These are phyloP conservation scores for Amaranthus tricolor DNA, from an alignment of 179 eudicot genomes.

Conservation along the genomic window DNA sequence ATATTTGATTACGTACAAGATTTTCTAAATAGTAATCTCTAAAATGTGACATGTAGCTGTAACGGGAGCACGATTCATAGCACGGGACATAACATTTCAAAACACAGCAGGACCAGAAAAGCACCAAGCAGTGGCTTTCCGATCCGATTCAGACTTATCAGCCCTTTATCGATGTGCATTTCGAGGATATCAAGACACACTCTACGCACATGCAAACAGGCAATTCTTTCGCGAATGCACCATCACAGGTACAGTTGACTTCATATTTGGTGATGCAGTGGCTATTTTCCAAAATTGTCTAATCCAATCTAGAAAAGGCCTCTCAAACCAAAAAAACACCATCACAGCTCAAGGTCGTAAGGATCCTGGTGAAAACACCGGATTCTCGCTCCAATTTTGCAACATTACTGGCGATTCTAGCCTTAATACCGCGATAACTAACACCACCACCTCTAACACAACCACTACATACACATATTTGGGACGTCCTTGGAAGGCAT, in stretches of 20 bases:
- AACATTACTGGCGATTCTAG: conserved; percentile 49
- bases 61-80: conserved; percentile 76
- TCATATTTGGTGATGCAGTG: conserved; percentile 79
- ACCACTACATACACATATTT: conserved; percentile 43
- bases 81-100: conserved; percentile 62
- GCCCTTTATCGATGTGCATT: conserved; percentile 68
- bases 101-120: conserved; percentile 85
- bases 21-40: too few species aligned
- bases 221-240: conserved; percentile 79
- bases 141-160: conserved; percentile 73
- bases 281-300: conserved; percentile 65
- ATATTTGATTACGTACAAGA: background rate
- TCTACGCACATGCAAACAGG: conserved; percentile 69
- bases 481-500: conserved; percentile 93
- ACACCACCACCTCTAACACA: conserved; percentile 10
- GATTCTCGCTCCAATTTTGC: conserved; percentile 72
- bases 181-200: conserved; percentile 87
- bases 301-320: conserved; percentile 50
- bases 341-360: conserved; percentile 83
- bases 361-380: conserved; percentile 73
- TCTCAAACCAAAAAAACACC: conserved; percentile 57
- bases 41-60: conserved; percentile 46
- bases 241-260: conserved; percentile 82
- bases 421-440: background rate
- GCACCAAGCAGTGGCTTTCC: conserved; percentile 87